Evolutionary conservation across 805 yeast genomes (phyloP).

Genomic region (Gaillardinia entomophila): DNA sequence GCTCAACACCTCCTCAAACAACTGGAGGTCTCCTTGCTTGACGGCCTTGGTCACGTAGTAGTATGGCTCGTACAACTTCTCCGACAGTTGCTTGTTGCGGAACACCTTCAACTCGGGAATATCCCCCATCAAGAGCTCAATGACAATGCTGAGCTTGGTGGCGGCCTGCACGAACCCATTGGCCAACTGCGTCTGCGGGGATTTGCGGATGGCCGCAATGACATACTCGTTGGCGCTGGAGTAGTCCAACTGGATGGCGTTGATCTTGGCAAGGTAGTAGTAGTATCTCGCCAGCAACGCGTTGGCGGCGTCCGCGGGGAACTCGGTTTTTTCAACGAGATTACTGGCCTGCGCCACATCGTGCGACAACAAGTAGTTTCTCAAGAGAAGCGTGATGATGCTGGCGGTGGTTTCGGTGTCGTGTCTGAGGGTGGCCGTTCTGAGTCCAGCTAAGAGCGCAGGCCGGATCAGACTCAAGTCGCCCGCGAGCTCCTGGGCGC

Average conservation of each 20-base stretch:
- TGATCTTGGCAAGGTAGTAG: conserved; percentile 85
- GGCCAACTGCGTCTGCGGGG: conserved; percentile 84
- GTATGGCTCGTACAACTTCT: conserved; percentile 63
- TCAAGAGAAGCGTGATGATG: conserved; percentile 75
- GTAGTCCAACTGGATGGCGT: conserved; percentile 88
- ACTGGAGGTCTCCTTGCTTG: conserved; percentile 79
- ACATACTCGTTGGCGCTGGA: conserved; percentile 85
- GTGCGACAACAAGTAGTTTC: conserved; percentile 72
- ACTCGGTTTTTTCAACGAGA: conserved; percentile 81
- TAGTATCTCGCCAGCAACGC: conserved; percentile 88
- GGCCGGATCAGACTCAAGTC: conserved; percentile 59
- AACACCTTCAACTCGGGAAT: conserved; percentile 86
- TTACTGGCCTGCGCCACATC: conserved; percentile 85
- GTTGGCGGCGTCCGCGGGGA: conserved; percentile 80
- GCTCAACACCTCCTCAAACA: conserved; percentile 66
- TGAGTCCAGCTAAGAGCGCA: conserved; percentile 63
- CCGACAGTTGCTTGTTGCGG: conserved; percentile 51
- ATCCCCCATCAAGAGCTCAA: conserved; percentile 94
- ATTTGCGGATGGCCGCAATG: conserved; percentile 92
- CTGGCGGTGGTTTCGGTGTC: conserved; percentile 90
- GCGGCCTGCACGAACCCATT: conserved; percentile 87
- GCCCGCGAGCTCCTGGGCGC: conserved; percentile 62
- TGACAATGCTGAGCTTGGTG: conserved; percentile 77
- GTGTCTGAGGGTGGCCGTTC: conserved; percentile 87
- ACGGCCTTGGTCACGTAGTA: conserved; percentile 87